Conservation (phyloP, 768 basidiomycete genomes). For the Pisolithus sp. region DNA sequence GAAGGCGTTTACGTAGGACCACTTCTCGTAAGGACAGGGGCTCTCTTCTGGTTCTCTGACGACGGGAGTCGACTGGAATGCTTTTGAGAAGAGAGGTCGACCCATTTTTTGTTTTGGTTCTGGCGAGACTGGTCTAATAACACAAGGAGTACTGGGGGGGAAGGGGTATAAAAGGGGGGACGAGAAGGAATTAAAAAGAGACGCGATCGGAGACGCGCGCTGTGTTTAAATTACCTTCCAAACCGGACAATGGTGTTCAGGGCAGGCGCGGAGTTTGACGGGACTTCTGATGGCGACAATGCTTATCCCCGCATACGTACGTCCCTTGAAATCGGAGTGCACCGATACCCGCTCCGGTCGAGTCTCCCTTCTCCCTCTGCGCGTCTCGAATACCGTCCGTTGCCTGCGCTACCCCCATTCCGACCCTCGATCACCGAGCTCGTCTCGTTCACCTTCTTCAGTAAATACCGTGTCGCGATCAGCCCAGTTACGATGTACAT, state of each 20-base stretch:
- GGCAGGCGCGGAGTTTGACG: conserved; percentile 30
- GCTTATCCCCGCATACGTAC: conserved; percentile 39
- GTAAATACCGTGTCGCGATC: conserved; percentile 38
- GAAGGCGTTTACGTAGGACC: conserved; percentile 62
- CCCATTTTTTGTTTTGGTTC: conserved; percentile 37
- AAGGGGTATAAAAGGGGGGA: background rate
- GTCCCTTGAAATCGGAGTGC: too few relatives aligned
- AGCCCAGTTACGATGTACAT: conserved; percentile 67
- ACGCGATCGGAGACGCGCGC: background rate
- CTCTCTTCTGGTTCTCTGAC: conserved; percentile 44
- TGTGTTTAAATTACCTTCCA: too few relatives aligned
- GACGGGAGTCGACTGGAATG: conserved; percentile 31
- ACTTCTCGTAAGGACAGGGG: conserved; percentile 40
- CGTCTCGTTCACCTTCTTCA: conserved; percentile 56
- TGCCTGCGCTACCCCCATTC: conserved; percentile 36
- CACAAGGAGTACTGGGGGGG: conserved; percentile 10
- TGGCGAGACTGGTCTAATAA: conserved; percentile 17
- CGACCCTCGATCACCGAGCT: conserved; percentile 47
- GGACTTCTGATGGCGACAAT: background rate
- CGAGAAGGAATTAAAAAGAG: conserved; percentile 6
- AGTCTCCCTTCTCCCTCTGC: conserved; percentile 66
- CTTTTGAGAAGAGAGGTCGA: conserved; percentile 51
- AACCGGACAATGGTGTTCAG: conserved; percentile 15
- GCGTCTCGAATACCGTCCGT: conserved; percentile 60
- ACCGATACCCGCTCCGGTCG: conserved; percentile 70